A percentile compares a stretch with the other conserved stretches of the same genome.
phyloP scores from a whole-genome alignment of 768 basidiomycete species.

The Lentinula edodes region DNA sequence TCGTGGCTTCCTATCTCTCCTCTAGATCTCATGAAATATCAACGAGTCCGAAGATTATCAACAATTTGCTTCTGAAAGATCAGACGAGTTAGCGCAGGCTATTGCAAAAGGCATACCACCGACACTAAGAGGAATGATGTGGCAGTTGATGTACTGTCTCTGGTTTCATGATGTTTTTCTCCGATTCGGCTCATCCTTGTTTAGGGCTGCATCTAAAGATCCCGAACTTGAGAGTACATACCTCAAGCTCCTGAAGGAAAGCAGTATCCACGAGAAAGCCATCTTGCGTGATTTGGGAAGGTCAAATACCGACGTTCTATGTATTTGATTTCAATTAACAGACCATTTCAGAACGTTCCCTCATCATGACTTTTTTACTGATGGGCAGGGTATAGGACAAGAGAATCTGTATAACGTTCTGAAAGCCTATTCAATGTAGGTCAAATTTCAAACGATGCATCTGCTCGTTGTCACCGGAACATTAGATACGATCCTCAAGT shows the following conservation, averaged over 20 bases:
- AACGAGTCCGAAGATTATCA: conserved; percentile 64
- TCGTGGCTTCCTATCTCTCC: conserved; percentile 11
- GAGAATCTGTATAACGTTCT: conserved; percentile 97
- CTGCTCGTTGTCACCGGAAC: conserved; percentile 3
- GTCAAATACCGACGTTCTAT: conserved; percentile 26
- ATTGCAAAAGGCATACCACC: conserved; percentile 91
- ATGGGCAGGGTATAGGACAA: conserved; percentile 92
- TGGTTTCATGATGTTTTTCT: neutral
- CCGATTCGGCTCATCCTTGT: conserved; percentile 9
- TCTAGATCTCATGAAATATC: conserved; percentile 5
- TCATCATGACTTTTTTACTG: conserved; percentile 92
- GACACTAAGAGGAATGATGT: conserved; percentile 89
- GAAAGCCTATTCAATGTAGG: conserved; percentile 93
- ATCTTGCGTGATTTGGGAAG: conserved; percentile 90
- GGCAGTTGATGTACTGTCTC: conserved; percentile 80
- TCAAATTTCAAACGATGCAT: conserved; percentile 1
- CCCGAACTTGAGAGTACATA: conserved; percentile 79
- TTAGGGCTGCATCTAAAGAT: conserved; percentile 92
- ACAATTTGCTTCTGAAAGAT: conserved; percentile 70
- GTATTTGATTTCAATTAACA: conserved; percentile 8
- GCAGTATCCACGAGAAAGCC: conserved; percentile 88
- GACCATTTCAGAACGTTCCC: conserved; percentile 74
- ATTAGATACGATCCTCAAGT: conserved; percentile 81
- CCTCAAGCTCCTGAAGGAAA: conserved; percentile 72
- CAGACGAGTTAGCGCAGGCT: conserved; percentile 78